Evolutionary conservation across 495 filamentous ascomycete genomes (phyloP).

Genomic region (Choiromyces venosus): DNA sequence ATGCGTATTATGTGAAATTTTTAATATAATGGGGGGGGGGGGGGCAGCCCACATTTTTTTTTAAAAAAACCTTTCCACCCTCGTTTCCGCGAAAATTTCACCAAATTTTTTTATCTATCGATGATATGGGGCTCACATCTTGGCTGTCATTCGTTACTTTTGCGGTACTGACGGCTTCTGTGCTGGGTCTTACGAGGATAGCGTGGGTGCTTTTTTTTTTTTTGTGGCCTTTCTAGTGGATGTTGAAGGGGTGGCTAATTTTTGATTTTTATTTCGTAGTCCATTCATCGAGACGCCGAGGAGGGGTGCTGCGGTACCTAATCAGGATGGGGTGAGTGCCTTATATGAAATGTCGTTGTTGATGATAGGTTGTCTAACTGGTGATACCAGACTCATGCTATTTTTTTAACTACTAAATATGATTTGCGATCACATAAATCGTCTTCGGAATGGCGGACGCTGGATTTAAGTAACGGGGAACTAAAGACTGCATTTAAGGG

Average conservation of each 20-base stretch:
- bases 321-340: slow-evolving; percentile 42
- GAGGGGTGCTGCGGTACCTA: slow-evolving; percentile 69
- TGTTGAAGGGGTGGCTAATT: background rate
- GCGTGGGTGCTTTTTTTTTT: background rate
- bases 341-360: background rate
- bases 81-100: background rate
- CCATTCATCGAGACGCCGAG: slow-evolving; percentile 72
- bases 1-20: background rate
- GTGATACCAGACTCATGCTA: slow-evolving; percentile 25
- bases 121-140: background rate
- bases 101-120: too few relatives aligned
- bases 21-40: background rate
- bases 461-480: slow-evolving; percentile 65
- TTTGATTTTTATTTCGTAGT: slow-evolving; percentile 12
- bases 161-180: background rate
- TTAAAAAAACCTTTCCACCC: background rate
- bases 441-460: slow-evolving; percentile 64
- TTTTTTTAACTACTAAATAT: slow-evolving; percentile 56
- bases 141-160: background rate
- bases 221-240: background rate
- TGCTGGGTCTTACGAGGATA: background rate
- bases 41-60: background rate
- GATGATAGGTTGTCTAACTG: background rate
- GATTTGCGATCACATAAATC: slow-evolving; percentile 74
- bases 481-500: slow-evolving; percentile 61